A percentile compares a stretch with the other conserved stretches of the same genome.
Evolutionary conservation across 169 alveolate genomes (phyloP).

Genomic region (Babesia ovata): DNA sequence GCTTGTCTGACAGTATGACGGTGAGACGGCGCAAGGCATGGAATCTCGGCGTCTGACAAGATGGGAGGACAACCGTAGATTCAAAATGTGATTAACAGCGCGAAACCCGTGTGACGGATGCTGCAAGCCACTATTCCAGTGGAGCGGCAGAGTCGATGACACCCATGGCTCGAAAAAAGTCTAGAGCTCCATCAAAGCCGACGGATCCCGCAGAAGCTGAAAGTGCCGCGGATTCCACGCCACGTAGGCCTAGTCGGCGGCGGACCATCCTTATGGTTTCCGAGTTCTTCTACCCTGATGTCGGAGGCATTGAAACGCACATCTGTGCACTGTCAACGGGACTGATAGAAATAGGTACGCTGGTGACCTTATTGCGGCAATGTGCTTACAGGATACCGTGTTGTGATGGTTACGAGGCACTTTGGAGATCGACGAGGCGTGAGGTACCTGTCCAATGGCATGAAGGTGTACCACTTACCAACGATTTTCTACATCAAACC

Average conservation of each 20-base stretch:
- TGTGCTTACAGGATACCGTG: slow-evolving; percentile 89
- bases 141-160: too few relatives aligned
- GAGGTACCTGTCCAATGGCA: slow-evolving; percentile 96
- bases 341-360: slow-evolving; percentile 84
- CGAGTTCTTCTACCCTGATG: slow-evolving; percentile 94
- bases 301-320: slow-evolving; percentile 99
- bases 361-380: background rate
- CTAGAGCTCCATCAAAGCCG: too few relatives aligned
- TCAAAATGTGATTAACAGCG: too few relatives aligned
- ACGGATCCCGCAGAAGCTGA: background rate
- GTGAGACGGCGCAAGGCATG: too few relatives aligned
- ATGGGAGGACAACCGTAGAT: too few relatives aligned
- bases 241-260: slow-evolving; percentile 28
- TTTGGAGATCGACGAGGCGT: slow-evolving; percentile 91
- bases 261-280: slow-evolving; percentile 69
- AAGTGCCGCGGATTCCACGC: background rate
- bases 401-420: slow-evolving; percentile 93
- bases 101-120: too few relatives aligned
- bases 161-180: too few relatives aligned
- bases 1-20: too few relatives aligned
- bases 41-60: too few relatives aligned
- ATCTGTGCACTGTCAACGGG: slow-evolving; percentile 93
- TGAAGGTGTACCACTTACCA: slow-evolving; percentile 96
- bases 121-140: too few relatives aligned
- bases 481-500: slow-evolving; percentile 79